Base-by-base conservation (phyloP, 768 basidiomycete species). In the Brasilioporus rufonigricans region DNA sequence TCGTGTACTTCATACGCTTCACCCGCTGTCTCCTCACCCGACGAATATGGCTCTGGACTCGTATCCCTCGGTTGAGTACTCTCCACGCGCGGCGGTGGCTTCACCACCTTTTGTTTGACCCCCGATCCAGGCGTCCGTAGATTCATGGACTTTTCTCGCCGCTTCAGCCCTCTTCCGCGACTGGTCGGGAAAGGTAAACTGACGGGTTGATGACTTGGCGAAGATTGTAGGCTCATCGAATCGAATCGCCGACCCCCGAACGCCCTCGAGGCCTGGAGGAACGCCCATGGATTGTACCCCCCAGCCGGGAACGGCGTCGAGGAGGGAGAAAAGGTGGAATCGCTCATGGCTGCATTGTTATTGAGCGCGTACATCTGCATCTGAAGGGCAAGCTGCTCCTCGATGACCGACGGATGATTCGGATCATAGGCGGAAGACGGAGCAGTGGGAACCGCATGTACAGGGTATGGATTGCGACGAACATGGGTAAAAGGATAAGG, bases 61-160 rank as follows among this genome's bases (percentile, higher is more conserved):
- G 89, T 91, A 60, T 91, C 89, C 39, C 89, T 74, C 8, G 89
- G 89, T 61, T 91, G 88, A 0, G 89, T 92, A 61, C 88, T 91
- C 62, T 90, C 86, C 18, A 91, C 89, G 13, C 89, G 77, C 11
- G 87, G 88, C 1, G 89, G 89, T 1, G 84, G 86, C 64, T 84
- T 84, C 33, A 84, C 71, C 48, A 10, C 32, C 48, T 76, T 69
- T 35, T 62, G 67, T 32, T 67, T 66, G 13, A 48, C 24, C 14
- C 50, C 63, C 12, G 61, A 45, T 1, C 38, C 44, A 19, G 63
- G 59, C 35, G 56, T 56, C 29, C 73, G 68, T 19, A 78, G 55
- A 54, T 76, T 76, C 10, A 56, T 40, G 5, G 75, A 73, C 35
- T 64, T 67, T 56, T 79, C 77, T 18, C 74, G 75, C 44, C 77